Evolutionary conservation across 2,329 filamentous ascomycete species (phyloP).

Genomic region (Fusarium pseudograminearum): DNA sequence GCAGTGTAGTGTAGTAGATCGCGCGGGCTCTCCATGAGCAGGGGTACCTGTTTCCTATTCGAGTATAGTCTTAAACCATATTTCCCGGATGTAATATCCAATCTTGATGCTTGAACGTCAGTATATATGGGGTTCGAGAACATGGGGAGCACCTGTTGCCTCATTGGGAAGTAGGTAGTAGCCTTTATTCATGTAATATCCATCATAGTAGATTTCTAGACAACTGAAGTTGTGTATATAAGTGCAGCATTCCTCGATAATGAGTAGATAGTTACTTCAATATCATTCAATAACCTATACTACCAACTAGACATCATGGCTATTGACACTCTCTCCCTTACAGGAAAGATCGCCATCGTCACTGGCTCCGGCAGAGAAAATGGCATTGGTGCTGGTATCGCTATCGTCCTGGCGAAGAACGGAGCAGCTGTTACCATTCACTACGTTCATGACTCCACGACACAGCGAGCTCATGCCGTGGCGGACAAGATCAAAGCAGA

Average conservation of each 20-base stretch:
- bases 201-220: accelerated
- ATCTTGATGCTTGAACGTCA: background rate
- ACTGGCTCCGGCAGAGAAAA: slow-evolving; percentile 60
- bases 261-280: accelerated
- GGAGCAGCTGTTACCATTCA: slow-evolving; percentile 58
- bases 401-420: slow-evolving; percentile 53
- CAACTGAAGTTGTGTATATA: background rate
- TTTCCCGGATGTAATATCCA: background rate
- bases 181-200: background rate
- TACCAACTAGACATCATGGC: slow-evolving; percentile 36
- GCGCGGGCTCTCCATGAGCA: background rate
- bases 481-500: slow-evolving; percentile 46
- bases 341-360: slow-evolving; percentile 57
- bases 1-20: too few relatives aligned
- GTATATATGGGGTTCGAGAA: background rate
- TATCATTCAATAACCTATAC: background rate
- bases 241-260: background rate
- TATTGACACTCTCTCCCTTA: slow-evolving; percentile 55
- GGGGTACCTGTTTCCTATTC: slow-evolving; percentile 1
- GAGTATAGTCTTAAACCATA: background rate
- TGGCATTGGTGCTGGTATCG: slow-evolving; percentile 59
- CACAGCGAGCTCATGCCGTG: slow-evolving; percentile 49
- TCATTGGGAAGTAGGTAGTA: background rate
- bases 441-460: slow-evolving; percentile 53
- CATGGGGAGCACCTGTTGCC: background rate